phyloP scores from a whole-genome alignment of 371 early-diverging fungal species.

The Actinomucor elegans region DNA sequence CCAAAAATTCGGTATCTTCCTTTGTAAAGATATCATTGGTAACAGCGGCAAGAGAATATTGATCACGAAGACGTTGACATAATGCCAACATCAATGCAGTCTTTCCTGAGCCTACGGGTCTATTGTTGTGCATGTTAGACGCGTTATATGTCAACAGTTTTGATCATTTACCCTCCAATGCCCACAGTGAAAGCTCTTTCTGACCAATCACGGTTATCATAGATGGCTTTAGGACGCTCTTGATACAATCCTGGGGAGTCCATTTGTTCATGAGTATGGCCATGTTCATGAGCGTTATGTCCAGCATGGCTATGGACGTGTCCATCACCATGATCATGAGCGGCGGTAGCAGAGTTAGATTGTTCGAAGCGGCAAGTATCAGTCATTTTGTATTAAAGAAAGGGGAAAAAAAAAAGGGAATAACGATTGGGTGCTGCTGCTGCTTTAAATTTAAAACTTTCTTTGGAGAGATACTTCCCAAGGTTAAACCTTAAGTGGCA shows the following conservation, averaged over 20 bases:
- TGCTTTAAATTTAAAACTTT: no score
- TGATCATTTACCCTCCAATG: conserved; percentile 80
- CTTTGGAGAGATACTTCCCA: no score
- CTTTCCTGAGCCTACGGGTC: conserved; percentile 94
- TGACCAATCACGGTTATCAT: conserved; percentile 78
- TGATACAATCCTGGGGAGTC: conserved; percentile 85
- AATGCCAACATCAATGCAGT: conserved; percentile 93
- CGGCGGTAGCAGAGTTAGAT: conserved; percentile 1
- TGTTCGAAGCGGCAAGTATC: conserved; percentile 31
- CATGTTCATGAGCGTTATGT: conserved; percentile 60
- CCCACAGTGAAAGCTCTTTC: conserved; percentile 95
- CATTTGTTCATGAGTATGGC: conserved; percentile 89
- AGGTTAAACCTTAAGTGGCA: no score
- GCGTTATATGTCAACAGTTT: not conserved
- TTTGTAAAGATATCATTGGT: conserved; percentile 88
- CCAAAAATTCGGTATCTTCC: conserved; percentile 93
- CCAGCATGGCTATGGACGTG: conserved; percentile 37
- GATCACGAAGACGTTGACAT: conserved; percentile 77
- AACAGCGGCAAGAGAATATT: conserved; percentile 82
- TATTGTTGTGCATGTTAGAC: conserved; percentile 11
- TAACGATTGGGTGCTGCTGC: no score
- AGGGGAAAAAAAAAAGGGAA: not conserved
- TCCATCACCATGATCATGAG: conserved; percentile 35
- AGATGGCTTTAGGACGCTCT: conserved; percentile 74
- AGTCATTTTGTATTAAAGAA: not conserved